Evolutionary conservation across 352 stramenopile species (phyloP), one percentile per base, ranked within the genome.

Genomic region (Globisporangium spinosum): DNA sequence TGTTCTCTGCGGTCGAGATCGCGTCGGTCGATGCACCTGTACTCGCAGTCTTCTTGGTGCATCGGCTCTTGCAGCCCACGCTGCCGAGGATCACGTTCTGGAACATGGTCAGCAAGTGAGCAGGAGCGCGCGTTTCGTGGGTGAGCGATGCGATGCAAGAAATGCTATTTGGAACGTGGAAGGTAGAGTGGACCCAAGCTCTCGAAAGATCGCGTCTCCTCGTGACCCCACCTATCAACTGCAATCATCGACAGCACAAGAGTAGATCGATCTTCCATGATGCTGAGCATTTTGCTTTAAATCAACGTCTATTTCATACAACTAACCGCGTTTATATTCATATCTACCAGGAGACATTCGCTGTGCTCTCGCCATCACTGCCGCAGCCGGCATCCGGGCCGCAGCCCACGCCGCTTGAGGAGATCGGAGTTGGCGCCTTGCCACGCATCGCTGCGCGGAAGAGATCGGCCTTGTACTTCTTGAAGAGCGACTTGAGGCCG

Each of bases 401-500:
- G 40, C 83, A 91, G 62, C 81, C 81, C n/a, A 90, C 83, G 62
- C 78, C 76, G 15, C 78, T 67, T 12, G 83, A 82, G 17, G 82
- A 72, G 64, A 90, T 90, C 7, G 81, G 71, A 63, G 64, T 77
- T 6, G 79, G 62, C 2, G 81, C 83, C 78, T 93, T 94, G 73
- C 80, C 80, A 57, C 80, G 77, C 82, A 94, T 88, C 7, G 85
- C 85, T 3, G 85, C 85, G 40, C 83, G 82, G 77, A 94, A 94
- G 43, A 94, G 74, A 60, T 94, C 85, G n/a, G 83, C 81, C 74
- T 92, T 92, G 82, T 94, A 89, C 69, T 85, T 83, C 67, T 87
- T 85, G 76, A 92, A 94, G 2, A 94, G 80, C 29, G 76, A 74
- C 74, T 91, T 82, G 34, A 94, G 77, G 10, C 85, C 85, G 45